Conservation (phyloP, 345 rosid species). For the Combretum micranthum region DNA sequence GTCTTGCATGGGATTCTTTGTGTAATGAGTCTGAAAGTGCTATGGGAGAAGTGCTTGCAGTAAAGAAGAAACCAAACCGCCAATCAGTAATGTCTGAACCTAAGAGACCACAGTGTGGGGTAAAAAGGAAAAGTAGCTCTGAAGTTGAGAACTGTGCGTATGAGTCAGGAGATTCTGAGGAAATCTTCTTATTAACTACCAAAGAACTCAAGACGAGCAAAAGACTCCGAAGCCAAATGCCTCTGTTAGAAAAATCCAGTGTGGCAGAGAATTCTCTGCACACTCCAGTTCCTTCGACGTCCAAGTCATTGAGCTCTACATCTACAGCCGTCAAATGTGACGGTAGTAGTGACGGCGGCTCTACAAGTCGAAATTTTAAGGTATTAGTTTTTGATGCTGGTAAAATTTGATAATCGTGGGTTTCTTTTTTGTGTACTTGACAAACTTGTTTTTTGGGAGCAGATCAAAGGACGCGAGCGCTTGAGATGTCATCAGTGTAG, state of each 20-base stretch:
- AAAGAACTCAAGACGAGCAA: constrained; percentile 12
- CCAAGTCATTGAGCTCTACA: constrained; percentile 14
- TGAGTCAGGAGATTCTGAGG: constrained; percentile 25
- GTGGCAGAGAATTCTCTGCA: constrained; percentile 8
- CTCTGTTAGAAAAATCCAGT: background rate
- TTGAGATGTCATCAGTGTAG: constrained; percentile 71
- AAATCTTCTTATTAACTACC: constrained; percentile 14
- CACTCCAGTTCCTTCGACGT: constrained; percentile 8
- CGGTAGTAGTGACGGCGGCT: constrained; percentile 8
- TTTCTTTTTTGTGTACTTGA: no score
- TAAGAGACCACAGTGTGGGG: background rate
- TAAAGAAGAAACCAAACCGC: background rate
- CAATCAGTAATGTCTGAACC: background rate
- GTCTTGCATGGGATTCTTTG: background rate
- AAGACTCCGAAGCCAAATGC: background rate
- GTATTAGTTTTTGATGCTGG: background rate
- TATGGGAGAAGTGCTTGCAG: background rate
- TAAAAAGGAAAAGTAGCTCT: background rate
- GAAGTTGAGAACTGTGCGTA: constrained; percentile 8
- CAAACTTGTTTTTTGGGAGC: no score
- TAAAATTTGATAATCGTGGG: no score
- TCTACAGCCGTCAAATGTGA: constrained; percentile 18
- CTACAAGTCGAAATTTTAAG: constrained; percentile 12
- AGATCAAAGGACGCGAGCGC: background rate
- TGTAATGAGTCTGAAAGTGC: background rate